Evolutionary conservation across 2,329 filamentous ascomycete species (phyloP), one percentile per base, ranked within the genome.

Genomic region (Hypoxylon sp.): DNA sequence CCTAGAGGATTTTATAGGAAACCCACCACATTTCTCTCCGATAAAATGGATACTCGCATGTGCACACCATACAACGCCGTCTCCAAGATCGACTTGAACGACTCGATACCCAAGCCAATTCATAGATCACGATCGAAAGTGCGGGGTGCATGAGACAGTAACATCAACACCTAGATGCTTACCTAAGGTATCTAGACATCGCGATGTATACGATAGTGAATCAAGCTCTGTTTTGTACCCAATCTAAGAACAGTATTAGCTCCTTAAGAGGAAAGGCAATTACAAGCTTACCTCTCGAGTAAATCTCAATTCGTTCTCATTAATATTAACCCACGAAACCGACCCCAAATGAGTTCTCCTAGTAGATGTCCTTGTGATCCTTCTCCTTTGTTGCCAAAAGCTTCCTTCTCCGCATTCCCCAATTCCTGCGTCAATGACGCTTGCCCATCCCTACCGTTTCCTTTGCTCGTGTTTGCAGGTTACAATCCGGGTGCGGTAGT

Each of bases 321-420:
- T 25, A 23, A 43, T 19, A 43, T n/a, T n/a, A 41, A 17, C 5
- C 9, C n/a, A 9, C n/a, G 5, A 41, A 7, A 11, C 19, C 2
- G 19, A 11, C 19, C 17, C 17, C 19, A 21, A 21, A 43, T 17
- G 11, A 2, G n/a, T 5, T 23, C 19, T 46, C 28, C 11, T 56
- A 32, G n/a, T 30, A 30, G 32, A 32, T 28, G 9, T 28, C 5
- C 6, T 48, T 34, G 11, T 7, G 28, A 9, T 5, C 17, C 9
- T 10, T 50, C 43, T 59, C 14, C 45, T 51, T 60, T 56, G 25
- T 57, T 21, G 9, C 11, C 32, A 58, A 41, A 43, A n/a, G n/a
- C n/a, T n/a, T n/a, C 30, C 52, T 55, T 59, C 65, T n/a, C 68
- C 66, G 30, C 68, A 69, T 67, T 69, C 65, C 13, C 57, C 63